These are phyloP conservation scores for Phlebiopsis flavidoalba DNA, from an alignment of 768 basidiomycete genomes.

Conservation along the genomic window DNA sequence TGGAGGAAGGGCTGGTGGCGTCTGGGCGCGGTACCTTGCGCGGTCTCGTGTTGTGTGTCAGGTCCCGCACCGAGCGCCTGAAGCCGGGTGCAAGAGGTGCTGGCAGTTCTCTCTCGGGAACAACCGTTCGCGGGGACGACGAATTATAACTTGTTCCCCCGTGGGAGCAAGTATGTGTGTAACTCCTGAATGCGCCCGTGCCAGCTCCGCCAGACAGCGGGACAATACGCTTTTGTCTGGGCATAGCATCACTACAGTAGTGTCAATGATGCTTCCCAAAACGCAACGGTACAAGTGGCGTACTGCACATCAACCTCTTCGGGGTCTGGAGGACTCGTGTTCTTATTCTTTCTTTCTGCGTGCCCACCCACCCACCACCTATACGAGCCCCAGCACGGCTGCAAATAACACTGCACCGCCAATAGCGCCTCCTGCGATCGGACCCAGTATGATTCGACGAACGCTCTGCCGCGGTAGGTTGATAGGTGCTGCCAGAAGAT, in stretches of 20 bases:
- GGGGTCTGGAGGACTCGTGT: not conserved
- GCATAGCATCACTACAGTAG: not conserved
- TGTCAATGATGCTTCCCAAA: not conserved
- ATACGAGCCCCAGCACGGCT: slow-evolving; percentile 2
- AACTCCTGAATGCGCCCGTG: not conserved
- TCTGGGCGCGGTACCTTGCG: not conserved
- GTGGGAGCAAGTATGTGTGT: slow-evolving; percentile 11
- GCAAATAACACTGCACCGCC: slow-evolving; percentile 14
- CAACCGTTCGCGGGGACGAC: slow-evolving; percentile 3
- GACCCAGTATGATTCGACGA: slow-evolving; percentile 7
- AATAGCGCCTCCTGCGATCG: slow-evolving; percentile 17
- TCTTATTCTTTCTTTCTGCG: not conserved
- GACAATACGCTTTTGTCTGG: not conserved
- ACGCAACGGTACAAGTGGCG: not conserved
- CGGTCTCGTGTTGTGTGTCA: not conserved
- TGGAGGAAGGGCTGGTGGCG: not conserved
- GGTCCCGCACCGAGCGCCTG: not conserved
- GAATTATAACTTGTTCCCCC: slow-evolving; percentile 7
- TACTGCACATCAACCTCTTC: not conserved
- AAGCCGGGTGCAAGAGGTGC: not conserved
- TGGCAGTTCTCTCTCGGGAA: slow-evolving; percentile 1
- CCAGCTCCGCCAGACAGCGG: not conserved
- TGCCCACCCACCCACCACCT: slow-evolving; percentile 1
- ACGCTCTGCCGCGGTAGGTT: not conserved
- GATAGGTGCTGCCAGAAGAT: not conserved